Evolutionary conservation across 306 rosid species (phyloP).

Genomic region (Corylus avellana): DNA sequence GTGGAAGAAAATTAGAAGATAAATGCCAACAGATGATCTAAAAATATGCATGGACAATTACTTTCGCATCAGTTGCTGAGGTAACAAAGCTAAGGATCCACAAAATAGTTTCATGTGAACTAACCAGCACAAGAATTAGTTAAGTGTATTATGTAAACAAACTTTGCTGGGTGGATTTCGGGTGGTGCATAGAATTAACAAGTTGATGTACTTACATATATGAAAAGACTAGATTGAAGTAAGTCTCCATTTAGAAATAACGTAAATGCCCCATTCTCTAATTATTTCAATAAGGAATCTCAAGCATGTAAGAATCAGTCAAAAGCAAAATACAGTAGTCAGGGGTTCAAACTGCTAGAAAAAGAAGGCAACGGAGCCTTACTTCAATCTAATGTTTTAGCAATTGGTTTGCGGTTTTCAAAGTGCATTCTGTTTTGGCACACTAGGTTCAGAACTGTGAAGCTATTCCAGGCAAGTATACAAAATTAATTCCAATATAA

Average conservation of each 20-base stretch:
- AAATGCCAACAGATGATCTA: no score
- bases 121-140: no score
- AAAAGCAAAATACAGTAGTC: conserved; percentile 5
- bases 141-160: no score
- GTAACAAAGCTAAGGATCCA: no score
- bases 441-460: neutral
- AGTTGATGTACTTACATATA: neutral
- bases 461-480: neutral
- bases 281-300: neutral
- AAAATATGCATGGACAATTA: no score
- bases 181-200: neutral
- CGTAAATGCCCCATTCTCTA: neutral
- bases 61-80: no score
- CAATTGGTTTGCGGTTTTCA: no score
- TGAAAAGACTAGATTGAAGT: neutral
- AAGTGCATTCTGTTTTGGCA: no score
- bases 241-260: neutral
- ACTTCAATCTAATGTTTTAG: no score
- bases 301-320: neutral
- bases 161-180: no score
- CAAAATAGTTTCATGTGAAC: no score
- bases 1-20: no score
- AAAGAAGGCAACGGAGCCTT: neutral
- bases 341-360: neutral
- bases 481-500: neutral